phyloP scores from a whole-genome alignment of 148 eudicot species.

The Limonium bicolor region DNA sequence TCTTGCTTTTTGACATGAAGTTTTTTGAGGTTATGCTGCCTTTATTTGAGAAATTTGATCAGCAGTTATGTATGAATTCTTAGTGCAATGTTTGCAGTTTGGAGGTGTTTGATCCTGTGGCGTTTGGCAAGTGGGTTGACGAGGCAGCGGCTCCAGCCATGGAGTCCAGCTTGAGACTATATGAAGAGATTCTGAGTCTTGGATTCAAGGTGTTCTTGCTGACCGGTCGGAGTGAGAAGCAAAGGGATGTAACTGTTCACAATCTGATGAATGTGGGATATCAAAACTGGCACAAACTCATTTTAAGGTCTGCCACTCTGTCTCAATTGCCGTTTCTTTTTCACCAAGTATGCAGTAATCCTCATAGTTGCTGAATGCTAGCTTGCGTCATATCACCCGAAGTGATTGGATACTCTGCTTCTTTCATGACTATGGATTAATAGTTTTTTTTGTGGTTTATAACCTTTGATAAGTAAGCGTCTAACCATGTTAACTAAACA shows the following conservation, averaged over 20 bases:
- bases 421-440: too few relatives aligned
- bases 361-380: neutral
- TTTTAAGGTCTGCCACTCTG: conserved; percentile 72
- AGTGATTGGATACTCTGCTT: too few relatives aligned
- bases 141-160: conserved; percentile 52
- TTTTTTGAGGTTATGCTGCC: too few relatives aligned
- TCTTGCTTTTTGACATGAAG: too few relatives aligned
- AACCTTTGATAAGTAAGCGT: too few relatives aligned
- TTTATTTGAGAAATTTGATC: neutral
- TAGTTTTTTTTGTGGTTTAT: too few relatives aligned
- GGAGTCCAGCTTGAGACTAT: conserved; percentile 54
- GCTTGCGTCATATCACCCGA: neutral
- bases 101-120: conserved; percentile 46
- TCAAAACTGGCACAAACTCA: conserved; percentile 61
- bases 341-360: neutral
- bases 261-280: conserved; percentile 67
- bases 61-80: neutral
- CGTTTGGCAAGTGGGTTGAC: conserved; percentile 78
- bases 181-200: conserved; percentile 46
- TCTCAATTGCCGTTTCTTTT: neutral
- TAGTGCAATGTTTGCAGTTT: conserved; percentile 36
- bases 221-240: conserved; percentile 64
- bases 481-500: too few relatives aligned
- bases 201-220: conserved; percentile 70
- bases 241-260: conserved; percentile 42